Evolutionary conservation across 441 rosid species (phyloP), one percentile per base, ranked within the genome.

Genomic region (Capsella rubella): DNA sequence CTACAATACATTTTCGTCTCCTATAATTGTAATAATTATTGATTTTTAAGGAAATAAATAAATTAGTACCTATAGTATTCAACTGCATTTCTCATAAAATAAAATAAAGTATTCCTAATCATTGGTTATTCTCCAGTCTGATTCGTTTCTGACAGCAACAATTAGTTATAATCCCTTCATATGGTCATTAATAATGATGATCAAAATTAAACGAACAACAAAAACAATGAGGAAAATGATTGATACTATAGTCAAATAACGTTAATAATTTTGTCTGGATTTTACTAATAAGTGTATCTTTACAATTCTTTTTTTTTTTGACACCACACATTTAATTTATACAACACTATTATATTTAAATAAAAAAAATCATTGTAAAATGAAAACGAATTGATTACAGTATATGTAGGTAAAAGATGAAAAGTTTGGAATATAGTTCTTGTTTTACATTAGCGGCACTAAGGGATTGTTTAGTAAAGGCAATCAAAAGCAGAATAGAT

Each of bases 131-230:
- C 42, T 65, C 63, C 35, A 42, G 49, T 53, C 56, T 58, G 59
- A 47, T 63, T 76, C 13, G 54, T 28, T 37, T 76, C 46, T 76
- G 72, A 64, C 59, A 70, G 67, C 71, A 76, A 29, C 54, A 70
- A 64, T 49, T 40, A 47, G 71, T 56, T 70, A 47, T 47, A 37
- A 69, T 63, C 65, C 15, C 67, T 21, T 61, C 69, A 52, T 53
- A 9, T 71, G 72, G 43, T 71, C 29, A 40, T 50, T 77, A 64
- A 57, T 43, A 64, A 57, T 31, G 37, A 47, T 37, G 37, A 54
- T 51, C 29, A 11, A 52, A 16, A 21, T 21, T 46, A 31, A 66
- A 76, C 32, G 55, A 71, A 71, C 68, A 71, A 65, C 76, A 64
- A 40, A 67, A 50, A 58, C 56, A 67, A 52, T 25, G 52, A 59